A percentile compares a stretch with the other conserved stretches of the same genome.
phyloP scores from a whole-genome alignment of 768 basidiomycete species.

The Artomyces pyxidatus region DNA sequence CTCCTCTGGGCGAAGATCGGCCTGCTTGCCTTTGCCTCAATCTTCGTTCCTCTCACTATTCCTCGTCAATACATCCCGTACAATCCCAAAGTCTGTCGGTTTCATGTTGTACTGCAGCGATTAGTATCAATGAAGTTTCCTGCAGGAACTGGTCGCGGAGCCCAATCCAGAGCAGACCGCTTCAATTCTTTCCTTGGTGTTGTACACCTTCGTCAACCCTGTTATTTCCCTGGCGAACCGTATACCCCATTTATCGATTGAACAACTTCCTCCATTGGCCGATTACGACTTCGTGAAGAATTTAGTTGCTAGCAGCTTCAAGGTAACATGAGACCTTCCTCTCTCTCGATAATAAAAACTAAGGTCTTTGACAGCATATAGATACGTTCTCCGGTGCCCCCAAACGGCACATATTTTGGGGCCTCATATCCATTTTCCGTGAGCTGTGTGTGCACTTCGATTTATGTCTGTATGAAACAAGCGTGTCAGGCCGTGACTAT shows the following conservation, averaged over 20 bases:
- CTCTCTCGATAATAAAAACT: background rate
- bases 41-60: background rate
- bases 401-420: constrained; percentile 20
- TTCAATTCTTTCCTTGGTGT: constrained; percentile 24
- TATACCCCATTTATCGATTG: constrained; percentile 35
- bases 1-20: constrained; percentile 1
- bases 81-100: background rate
- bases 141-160: constrained; percentile 20
- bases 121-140: background rate
- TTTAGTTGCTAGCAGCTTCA: constrained; percentile 17
- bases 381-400: constrained; percentile 17
- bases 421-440: constrained; percentile 18
- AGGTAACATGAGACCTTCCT: constrained; percentile 25
- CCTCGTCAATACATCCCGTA: background rate
- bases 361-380: constrained; percentile 16
- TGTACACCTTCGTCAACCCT: constrained; percentile 49
- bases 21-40: background rate
- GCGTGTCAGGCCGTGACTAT: constrained; percentile 10
- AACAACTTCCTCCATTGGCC: constrained; percentile 38
- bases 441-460: too few species aligned
- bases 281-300: constrained; percentile 35
- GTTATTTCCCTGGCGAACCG: constrained; percentile 36
- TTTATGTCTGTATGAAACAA: background rate
- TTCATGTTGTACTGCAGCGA: background rate
- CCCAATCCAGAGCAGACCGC: constrained; percentile 26